Evolutionary conservation across 768 basidiomycete species (phyloP).

Genomic region (Suillus sp.): DNA sequence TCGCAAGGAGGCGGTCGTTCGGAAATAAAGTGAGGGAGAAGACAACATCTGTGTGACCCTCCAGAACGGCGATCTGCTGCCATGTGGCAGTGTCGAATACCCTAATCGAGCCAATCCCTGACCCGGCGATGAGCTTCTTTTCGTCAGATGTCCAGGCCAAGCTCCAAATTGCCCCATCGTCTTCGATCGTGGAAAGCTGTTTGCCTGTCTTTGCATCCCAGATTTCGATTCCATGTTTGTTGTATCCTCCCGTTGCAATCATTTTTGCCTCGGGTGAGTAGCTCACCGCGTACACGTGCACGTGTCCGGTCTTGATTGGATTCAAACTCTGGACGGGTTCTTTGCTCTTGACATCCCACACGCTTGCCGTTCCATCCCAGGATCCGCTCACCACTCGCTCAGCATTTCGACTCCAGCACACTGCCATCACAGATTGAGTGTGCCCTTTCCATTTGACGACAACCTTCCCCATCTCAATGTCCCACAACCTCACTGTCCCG

Average conservation of each 20-base stretch:
- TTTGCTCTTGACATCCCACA: neutral
- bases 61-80: neutral
- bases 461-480: neutral
- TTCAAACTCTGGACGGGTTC: neutral
- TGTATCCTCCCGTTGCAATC: neutral
- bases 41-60: neutral
- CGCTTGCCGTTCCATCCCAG: constrained; percentile 13
- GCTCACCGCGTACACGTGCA: neutral
- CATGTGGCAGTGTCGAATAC: neutral
- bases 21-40: neutral
- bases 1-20: neutral
- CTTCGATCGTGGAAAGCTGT: neutral
- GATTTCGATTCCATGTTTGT: neutral
- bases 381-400: constrained; percentile 15
- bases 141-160: neutral
- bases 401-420: constrained; percentile 12
- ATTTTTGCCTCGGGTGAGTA: neutral
- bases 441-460: neutral
- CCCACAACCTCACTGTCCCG: too few species aligned
- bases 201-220: neutral
- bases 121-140: neutral
- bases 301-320: neutral
- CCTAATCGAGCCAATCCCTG: neutral
- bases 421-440: neutral
- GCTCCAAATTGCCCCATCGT: neutral